phyloP scores from a whole-genome alignment of 1,139 yeast genomes.

The Pichia sp. region DNA sequence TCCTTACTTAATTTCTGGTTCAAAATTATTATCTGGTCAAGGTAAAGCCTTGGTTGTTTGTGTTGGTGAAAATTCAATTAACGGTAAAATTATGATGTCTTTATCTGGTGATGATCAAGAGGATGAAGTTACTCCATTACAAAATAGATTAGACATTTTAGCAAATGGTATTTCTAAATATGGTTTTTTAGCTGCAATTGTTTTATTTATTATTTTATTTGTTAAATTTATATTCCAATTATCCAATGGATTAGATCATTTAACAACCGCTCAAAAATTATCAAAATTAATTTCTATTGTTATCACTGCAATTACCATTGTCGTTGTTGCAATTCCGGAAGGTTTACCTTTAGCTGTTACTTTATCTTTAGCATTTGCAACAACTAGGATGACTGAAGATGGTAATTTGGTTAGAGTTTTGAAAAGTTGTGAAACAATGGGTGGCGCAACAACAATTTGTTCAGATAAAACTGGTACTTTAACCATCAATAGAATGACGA shows the following conservation, averaged over 20 bases:
- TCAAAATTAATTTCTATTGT: slow-evolving; percentile 76
- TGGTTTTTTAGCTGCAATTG: slow-evolving; percentile 78
- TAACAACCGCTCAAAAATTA: slow-evolving; percentile 71
- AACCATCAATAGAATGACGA: slow-evolving; percentile 88
- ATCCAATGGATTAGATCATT: slow-evolving; percentile 38
- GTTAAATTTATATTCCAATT: slow-evolving; percentile 68
- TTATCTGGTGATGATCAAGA: slow-evolving; percentile 62
- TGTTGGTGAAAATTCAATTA: slow-evolving; percentile 81
- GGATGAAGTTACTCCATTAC: slow-evolving; percentile 68
- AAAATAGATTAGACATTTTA: slow-evolving; percentile 68
- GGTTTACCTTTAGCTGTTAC: slow-evolving; percentile 97
- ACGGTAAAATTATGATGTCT: slow-evolving; percentile 86
- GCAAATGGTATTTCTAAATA: slow-evolving; percentile 93
- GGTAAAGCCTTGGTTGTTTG: slow-evolving; percentile 86
- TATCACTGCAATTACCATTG: slow-evolving; percentile 84
- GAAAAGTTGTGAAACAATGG: slow-evolving; percentile 97
- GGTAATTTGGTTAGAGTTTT: slow-evolving; percentile 93
- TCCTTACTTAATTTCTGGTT: slow-evolving; percentile 87
- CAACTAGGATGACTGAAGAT: slow-evolving; percentile 95
- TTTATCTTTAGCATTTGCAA: slow-evolving; percentile 92
- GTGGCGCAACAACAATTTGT: slow-evolving; percentile 95
- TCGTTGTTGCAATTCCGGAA: slow-evolving; percentile 98
- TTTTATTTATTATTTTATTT: slow-evolving; percentile 72
- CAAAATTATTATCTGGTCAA: slow-evolving; percentile 77
- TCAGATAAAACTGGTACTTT: slow-evolving; percentile 97